These are phyloP conservation scores for Parachaetomium inaequale DNA, from an alignment of 495 filamentous ascomycete species.

Conservation along the genomic window DNA sequence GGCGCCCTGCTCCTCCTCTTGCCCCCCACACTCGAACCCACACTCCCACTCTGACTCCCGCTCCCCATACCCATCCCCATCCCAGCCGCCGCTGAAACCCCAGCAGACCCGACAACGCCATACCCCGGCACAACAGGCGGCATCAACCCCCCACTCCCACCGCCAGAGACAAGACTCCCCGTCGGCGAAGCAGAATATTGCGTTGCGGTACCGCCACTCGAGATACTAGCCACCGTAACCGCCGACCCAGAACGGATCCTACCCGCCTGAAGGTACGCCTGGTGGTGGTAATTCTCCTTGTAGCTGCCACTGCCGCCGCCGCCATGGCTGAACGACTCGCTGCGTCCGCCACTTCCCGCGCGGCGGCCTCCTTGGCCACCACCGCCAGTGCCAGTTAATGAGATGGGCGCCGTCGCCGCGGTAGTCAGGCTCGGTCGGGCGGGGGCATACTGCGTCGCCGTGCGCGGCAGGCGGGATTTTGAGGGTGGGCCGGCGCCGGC, in stretches of 20 bases:
- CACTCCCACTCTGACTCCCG: too few relatives aligned
- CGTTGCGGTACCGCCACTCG: background rate
- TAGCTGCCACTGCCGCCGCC: constrained; percentile 2
- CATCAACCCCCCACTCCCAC: constrained; percentile 1
- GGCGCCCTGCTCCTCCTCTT: constrained; percentile 24
- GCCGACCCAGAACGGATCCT: constrained; percentile 18
- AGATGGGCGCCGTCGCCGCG: constrained; percentile 18
- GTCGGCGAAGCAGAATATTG: constrained; percentile 23
- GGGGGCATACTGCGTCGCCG: constrained; percentile 28
- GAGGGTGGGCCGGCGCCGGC: background rate
- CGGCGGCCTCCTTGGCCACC: background rate
- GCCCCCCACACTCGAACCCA: background rate
- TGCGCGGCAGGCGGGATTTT: constrained; percentile 40
- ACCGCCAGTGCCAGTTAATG: background rate
- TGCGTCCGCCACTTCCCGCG: background rate
- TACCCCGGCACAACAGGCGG: background rate
- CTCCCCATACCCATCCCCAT: background rate
- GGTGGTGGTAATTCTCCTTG: constrained; percentile 8
- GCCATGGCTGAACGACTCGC: constrained; percentile 11
- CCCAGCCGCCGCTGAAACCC: background rate
- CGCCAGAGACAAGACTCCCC: constrained; percentile 9
- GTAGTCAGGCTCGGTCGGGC: constrained; percentile 32
- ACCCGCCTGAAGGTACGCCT: constrained; percentile 1
- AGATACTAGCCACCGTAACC: constrained; percentile 6
- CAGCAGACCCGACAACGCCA: background rate